Base-by-base conservation (phyloP, 2,329 filamentous ascomycete species). In the Talaromyces marneffei region DNA sequence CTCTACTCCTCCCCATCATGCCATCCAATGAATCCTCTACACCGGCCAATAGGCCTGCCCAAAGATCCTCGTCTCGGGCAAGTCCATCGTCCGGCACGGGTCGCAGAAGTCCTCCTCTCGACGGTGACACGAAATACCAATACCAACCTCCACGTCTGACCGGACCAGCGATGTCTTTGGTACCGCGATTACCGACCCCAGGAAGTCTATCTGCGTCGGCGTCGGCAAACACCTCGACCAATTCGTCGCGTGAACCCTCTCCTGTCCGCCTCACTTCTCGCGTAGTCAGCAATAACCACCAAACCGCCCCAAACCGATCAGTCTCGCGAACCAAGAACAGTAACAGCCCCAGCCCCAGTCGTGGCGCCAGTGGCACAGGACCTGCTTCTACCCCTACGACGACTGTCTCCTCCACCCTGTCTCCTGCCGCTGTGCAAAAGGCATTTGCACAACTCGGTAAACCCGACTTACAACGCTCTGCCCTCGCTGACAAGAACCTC, bases 401-500 rank as follows among this genome's bases (percentile, higher is more conserved):
- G 10, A 55, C 61, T 20, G 52, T 62, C 35, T 79, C 83, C 60
- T 82, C 86, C 37, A 50, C 50, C 9, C 52, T 55, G 10, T 85
- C 86, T 56, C 82, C 86, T 27, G 82, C 85, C 25, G 80, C 87
- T 20, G 80, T 87, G 61, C 83, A 88, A 73, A 84, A 87, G 71
- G 84, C 86, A 62, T 79, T 93, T 54, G 89, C 89, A 16, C 83
- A 88, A 39, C 79, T 86, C 37, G 86, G 80, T 65, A 88, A 86
- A 54, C 88, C 90, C 7, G 82, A 84, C 57, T 78, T 93, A 37
- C 83, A 84, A 48, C 75, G 80, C 54, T 82, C 87, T 35, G 74
- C 80, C 42, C 74, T 31, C 37, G 80, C 85, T 62, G 90, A 95
- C 65, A 75, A 83, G 6, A 79, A 80, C 27, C 76, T 83, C 67